Base-by-base conservation (phyloP, 2,329 filamentous ascomycete species). In the Botrytis galanthina region DNA sequence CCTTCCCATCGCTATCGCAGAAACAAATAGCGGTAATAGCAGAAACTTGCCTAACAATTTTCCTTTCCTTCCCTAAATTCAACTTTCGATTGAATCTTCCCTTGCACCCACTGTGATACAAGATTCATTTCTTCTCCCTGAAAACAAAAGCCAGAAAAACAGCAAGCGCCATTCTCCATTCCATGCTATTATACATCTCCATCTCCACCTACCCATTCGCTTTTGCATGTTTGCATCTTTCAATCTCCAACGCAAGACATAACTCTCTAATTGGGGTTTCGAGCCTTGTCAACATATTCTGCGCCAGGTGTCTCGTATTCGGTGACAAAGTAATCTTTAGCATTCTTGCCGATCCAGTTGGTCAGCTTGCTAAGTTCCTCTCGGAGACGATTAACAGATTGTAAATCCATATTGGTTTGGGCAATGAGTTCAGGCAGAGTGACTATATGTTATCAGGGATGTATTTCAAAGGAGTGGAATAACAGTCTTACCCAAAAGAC, bases 321-420 rank as follows among this genome's bases (percentile, higher is more conserved):
- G 73, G 84, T 88, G 74, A 90, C 87, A 80, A 99, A 97, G 83
- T 96, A 97, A 37, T 88, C 88, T 73, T 89, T 86, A 22, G 91
- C 90, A 79, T 80, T 80, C 78, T 91, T 92, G 74, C 91, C 89
- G 72, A 99, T 86, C 94, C 95, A 99, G 71, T 89, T 87, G 18
- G 92, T 93, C 83, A 99, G 91, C 83, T 94, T 95, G 77, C 89
- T 88, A 26, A 99, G 87, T 82, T 99, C 96, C 79, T 98, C 94
- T 20, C 94, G 91, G 39, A 98, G 89, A 64, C 94, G 92, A 75
- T 91, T 92, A 60, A 97, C 93, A 3, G 94, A 95, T 81, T 97
- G 94, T 71, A 92, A 87, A 80, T 98, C 96, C 94, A 99, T 97
- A 83, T 98, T 98, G 70, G 96, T 99, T 82, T 99, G 96, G 6